A percentile compares a stretch with the other conserved stretches of the same genome.
phyloP scores from a whole-genome alignment of 192 early-diverging fungal genomes.

The Cetraspora pellucida region DNA sequence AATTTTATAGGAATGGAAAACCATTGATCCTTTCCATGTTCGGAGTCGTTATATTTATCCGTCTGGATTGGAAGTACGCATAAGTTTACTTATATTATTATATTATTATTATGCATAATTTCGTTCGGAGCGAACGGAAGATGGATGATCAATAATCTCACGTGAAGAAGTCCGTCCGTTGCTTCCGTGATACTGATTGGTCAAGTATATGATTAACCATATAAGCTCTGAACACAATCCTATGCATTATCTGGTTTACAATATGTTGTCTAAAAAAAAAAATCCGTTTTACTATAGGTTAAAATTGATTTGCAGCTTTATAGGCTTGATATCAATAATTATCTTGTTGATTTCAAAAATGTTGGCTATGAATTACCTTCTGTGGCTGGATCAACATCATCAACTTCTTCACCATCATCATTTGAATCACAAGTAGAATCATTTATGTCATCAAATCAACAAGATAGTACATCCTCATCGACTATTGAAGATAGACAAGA shows the following conservation, averaged over 20 bases:
- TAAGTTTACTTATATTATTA: background rate
- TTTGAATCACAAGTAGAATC: slow-evolving; percentile 12
- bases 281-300: slow-evolving; percentile 49
- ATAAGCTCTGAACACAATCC: no score
- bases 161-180: no score
- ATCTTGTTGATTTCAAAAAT: slow-evolving; percentile 96
- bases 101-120: slow-evolving; percentile 31
- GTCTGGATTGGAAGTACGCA: slow-evolving; percentile 25
- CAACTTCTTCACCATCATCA: background rate
- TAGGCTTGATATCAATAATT: slow-evolving; percentile 87
- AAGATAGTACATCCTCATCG: slow-evolving; percentile 27
- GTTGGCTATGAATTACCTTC: slow-evolving; percentile 51
- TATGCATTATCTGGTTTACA: no score
- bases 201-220: no score
- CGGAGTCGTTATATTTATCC: slow-evolving; percentile 67
- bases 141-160: no score
- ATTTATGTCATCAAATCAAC: slow-evolving; percentile 34
- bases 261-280: no score
- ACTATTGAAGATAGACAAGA: slow-evolving; percentile 40
- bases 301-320: slow-evolving; percentile 97
- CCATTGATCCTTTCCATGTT: slow-evolving; percentile 86
- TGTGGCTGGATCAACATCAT: slow-evolving; percentile 41
- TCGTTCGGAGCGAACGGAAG: no score
- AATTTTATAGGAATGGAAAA: slow-evolving; percentile 78
- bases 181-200: no score